Evolutionary conservation across 495 filamentous ascomycete genomes (phyloP).

Genomic region (Aspergillus cavernicola): DNA sequence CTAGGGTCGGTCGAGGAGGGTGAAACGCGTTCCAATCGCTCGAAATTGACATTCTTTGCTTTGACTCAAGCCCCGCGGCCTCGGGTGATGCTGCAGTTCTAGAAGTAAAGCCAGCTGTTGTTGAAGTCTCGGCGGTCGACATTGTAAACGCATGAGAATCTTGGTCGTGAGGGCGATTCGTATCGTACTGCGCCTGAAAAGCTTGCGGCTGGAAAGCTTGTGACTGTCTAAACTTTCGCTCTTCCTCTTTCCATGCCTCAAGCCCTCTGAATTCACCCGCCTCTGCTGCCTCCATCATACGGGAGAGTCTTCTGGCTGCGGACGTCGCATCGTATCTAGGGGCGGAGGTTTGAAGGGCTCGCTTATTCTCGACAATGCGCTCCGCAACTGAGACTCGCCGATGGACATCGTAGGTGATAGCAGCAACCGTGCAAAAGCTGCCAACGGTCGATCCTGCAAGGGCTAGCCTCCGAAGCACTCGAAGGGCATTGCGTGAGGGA

Average conservation of each 20-base stretch:
- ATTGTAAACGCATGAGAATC: background rate
- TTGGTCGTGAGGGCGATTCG: background rate
- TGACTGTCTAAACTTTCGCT: constrained; percentile 12
- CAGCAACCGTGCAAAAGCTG: constrained; percentile 39
- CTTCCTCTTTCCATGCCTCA: constrained; percentile 34
- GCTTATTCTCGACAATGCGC: constrained; percentile 43
- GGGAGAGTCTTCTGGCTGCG: constrained; percentile 34
- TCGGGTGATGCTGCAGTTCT: background rate
- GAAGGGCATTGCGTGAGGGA: constrained; percentile 45
- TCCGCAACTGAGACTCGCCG: constrained; percentile 40
- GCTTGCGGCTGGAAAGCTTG: background rate
- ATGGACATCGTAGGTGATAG: constrained; percentile 42
- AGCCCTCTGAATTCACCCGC: constrained; percentile 39
- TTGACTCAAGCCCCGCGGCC: background rate
- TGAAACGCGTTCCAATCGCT: background rate
- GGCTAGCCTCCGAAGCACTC: constrained; percentile 41
- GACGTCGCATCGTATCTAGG: constrained; percentile 44
- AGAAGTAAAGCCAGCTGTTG: background rate
- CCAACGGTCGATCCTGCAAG: constrained; percentile 41
- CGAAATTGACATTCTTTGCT: background rate
- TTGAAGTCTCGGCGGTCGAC: background rate
- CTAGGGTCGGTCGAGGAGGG: background rate
- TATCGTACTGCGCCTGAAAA: background rate
- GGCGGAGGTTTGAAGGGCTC: constrained; percentile 40
- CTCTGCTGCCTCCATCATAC: constrained; percentile 43